Conservation (phyloP, 495 filamentous ascomycete species). For the Chaetomium cochliodes region DNA sequence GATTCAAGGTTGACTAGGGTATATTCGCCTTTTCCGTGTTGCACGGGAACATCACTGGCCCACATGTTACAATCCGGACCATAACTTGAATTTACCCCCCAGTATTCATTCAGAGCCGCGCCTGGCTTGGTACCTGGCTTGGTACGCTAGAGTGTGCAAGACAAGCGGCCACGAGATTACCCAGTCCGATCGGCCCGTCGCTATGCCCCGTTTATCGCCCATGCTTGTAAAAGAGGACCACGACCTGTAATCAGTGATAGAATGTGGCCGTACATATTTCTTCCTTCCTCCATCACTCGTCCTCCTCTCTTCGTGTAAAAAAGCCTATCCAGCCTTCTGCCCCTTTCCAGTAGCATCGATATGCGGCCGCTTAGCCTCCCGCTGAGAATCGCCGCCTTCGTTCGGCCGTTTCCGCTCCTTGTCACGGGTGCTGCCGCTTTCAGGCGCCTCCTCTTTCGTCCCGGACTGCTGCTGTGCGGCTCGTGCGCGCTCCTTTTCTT, state of each 20-base stretch:
- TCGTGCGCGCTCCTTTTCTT: conserved; percentile 70
- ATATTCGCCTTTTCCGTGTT: no score
- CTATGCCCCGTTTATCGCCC: no score
- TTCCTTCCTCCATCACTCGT: background rate
- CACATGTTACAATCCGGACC: no score
- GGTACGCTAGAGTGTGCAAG: no score
- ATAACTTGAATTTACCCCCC: no score
- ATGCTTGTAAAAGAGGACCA: background rate
- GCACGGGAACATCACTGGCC: no score
- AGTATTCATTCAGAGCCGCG: no score
- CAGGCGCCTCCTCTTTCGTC: conserved; percentile 38
- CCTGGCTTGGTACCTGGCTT: no score
- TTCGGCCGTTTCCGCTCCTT: conserved; percentile 51
- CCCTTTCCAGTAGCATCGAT: conserved; percentile 31
- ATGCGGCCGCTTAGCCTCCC: conserved; percentile 47
- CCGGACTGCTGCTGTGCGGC: conserved; percentile 38
- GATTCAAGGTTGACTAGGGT: no score
- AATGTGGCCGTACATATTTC: background rate
- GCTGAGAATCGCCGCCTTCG: conserved; percentile 35
- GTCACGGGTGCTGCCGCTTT: conserved; percentile 39
- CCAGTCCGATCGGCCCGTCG: no score
- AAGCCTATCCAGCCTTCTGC: background rate
- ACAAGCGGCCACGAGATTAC: no score
- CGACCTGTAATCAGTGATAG: background rate
- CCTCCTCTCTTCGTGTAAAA: background rate